Conservation (phyloP, 345 rosid species). For the Mangifera indica region DNA sequence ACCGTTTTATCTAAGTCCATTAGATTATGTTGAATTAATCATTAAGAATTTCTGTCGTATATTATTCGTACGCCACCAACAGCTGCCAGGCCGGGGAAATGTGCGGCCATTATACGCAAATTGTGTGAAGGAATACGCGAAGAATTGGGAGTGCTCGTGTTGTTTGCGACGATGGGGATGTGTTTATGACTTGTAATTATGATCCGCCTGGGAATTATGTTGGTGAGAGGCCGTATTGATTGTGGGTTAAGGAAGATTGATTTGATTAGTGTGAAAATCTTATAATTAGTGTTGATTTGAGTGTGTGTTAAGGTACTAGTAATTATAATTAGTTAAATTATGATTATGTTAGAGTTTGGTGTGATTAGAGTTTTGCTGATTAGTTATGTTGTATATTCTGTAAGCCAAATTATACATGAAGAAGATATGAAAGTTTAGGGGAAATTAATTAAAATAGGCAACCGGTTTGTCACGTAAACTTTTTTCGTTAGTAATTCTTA, state of each 20-base stretch:
- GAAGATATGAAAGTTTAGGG: too few species aligned
- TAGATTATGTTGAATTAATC: too few species aligned
- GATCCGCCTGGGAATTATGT: slow-evolving; percentile 80
- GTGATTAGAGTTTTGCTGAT: neutral
- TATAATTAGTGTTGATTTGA: neutral
- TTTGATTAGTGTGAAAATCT: too few species aligned
- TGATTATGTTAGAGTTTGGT: neutral
- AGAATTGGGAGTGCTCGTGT: slow-evolving; percentile 75
- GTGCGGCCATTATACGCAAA: slow-evolving; percentile 91
- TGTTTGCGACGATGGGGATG: slow-evolving; percentile 71
- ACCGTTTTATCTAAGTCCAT: too few species aligned
- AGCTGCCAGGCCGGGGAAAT: slow-evolving; percentile 52
- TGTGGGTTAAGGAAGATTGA: neutral
- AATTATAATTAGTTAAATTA: too few species aligned
- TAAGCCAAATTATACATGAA: neutral
- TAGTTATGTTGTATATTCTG: too few species aligned
- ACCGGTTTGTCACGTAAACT: too few species aligned
- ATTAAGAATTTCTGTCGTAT: too few species aligned
- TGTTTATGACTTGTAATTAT: slow-evolving; percentile 90
- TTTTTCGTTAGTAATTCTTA: too few species aligned
- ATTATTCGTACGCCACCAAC: slow-evolving; percentile 53
- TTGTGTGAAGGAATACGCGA: slow-evolving; percentile 70
- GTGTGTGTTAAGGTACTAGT: neutral
- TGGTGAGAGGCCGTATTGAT: slow-evolving; percentile 74
- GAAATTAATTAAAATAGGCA: too few species aligned